These are phyloP conservation scores for Cyphellophora europaea DNA, from an alignment of 2,329 filamentous ascomycete species.

Conservation along the genomic window DNA sequence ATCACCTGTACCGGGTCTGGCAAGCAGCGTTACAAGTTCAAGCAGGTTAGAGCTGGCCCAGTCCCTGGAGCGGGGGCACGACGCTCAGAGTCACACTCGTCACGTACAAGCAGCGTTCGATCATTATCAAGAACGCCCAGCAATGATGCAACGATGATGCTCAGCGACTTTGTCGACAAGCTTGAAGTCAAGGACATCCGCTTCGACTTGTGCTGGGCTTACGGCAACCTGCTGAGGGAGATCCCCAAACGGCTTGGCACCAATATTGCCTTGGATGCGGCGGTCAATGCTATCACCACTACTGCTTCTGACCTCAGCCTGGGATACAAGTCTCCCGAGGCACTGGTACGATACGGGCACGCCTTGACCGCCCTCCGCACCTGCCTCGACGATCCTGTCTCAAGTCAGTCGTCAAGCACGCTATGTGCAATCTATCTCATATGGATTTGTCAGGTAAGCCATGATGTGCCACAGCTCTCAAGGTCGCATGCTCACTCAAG, in stretches of 20 bases:
- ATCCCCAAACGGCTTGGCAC: conserved; percentile 36
- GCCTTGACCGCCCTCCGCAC: conserved; percentile 18
- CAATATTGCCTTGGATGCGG: conserved; percentile 37
- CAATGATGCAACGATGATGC: conserved; percentile 25
- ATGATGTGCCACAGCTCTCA: no score
- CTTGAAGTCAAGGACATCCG: conserved; percentile 32
- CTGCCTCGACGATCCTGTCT: conserved; percentile 19
- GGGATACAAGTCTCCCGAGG: conserved; percentile 14
- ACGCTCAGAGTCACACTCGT: not conserved
- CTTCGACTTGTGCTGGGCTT: conserved; percentile 38
- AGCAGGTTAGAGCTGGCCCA: not conserved
- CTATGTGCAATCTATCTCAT: conserved; percentile 23
- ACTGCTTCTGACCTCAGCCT: conserved; percentile 20
- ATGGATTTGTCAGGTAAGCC: conserved; percentile 21
- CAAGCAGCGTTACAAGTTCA: conserved; percentile 40
- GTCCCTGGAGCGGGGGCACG: not conserved
- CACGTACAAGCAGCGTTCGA: not conserved
- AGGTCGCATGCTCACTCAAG: not conserved
- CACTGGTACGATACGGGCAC: conserved; percentile 22
- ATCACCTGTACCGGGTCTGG: conserved; percentile 39
- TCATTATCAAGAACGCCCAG: conserved; percentile 15
- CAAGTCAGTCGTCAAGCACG: conserved; percentile 18
- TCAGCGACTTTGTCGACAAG: conserved; percentile 25
- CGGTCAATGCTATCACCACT: conserved; percentile 9
- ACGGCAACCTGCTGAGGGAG: conserved; percentile 37